These are phyloP conservation scores for Suaeda aralocaspica DNA, from an alignment of 148 eudicot genomes.

Conservation along the genomic window DNA sequence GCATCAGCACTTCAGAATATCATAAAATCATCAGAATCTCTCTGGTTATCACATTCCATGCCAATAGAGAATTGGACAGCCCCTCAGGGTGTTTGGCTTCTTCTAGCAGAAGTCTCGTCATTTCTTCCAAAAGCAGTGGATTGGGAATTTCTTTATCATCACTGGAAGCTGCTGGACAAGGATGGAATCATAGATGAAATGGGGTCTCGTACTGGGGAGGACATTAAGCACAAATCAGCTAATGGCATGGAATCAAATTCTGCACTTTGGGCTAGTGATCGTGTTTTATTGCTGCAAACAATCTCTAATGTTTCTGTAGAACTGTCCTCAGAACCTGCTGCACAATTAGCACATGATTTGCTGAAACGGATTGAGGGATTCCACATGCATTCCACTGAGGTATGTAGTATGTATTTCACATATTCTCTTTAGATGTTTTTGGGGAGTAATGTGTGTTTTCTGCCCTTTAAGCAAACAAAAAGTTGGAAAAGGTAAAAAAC, in stretches of 20 bases:
- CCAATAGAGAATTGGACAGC: slow-evolving; percentile 96
- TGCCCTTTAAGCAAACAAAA: not conserved
- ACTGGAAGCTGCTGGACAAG: slow-evolving; percentile 91
- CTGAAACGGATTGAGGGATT: slow-evolving; percentile 75
- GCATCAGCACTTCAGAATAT: slow-evolving; percentile 75
- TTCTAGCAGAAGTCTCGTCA: slow-evolving; percentile 76
- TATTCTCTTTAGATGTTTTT: not conserved
- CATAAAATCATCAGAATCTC: slow-evolving; percentile 60
- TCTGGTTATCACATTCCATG: slow-evolving; percentile 61
- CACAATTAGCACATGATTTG: slow-evolving; percentile 83
- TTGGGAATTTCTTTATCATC: slow-evolving; percentile 91
- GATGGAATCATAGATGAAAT: slow-evolving; percentile 28
- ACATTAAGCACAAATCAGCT: slow-evolving; percentile 30
- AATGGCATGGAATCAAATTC: slow-evolving; percentile 46
- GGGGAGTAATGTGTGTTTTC: not conserved
- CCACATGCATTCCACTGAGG: slow-evolving; percentile 93
- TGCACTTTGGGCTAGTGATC: slow-evolving; percentile 79
- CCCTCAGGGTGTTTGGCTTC: slow-evolving; percentile 93
- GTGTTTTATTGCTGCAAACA: slow-evolving; percentile 82
- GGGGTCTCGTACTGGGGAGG: slow-evolving; percentile 30
- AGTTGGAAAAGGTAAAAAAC: not conserved
- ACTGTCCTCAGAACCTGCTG: slow-evolving; percentile 90
- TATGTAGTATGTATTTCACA: slow-evolving; percentile 19
- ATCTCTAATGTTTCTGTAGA: slow-evolving; percentile 84
- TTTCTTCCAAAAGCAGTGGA: slow-evolving; percentile 68